Evolutionary conservation across 148 eudicot species (phyloP), one percentile per base, ranked within the genome.

Genomic region (Diospyros kaki): DNA sequence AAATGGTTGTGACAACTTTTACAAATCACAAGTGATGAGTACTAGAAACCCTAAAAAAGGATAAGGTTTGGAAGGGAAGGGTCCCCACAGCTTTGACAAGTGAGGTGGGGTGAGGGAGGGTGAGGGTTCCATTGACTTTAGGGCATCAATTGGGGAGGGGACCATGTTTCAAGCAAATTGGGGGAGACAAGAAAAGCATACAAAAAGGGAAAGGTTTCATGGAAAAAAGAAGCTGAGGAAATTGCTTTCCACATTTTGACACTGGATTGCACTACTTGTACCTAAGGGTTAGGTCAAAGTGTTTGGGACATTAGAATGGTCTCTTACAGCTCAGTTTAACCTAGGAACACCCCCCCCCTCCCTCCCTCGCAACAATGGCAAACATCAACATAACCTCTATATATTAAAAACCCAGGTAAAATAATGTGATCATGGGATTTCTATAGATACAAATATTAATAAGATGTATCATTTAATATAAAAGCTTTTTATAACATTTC

Each of bases 61-160:
- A 64, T 43, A 13, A 42, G 18, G 68, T 64, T 64, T 42, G 28
- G 17, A 15, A 64, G 1, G 12, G 5, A 9, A 1, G 12, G 51
- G 6, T 9, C 56, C 68, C 68, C 68, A 64, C 68, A 43, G 43
- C 68, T 11, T 42, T 41, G 68, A 14, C 68, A 64, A 64, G 17
- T 41, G 42, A 50, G 43, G 68, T 64, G 43, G 68, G 67, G 46
- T 48, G n/a, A n/a, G n/a, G n/a, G n/a, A n/a, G n/a, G 67, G 46
- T 48, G 51, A 7, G 68, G 3, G 50, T 10, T 42, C 68, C 68
- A 50, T 42, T 43, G 68, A 64, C 12, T 64, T 64, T 12, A 6
- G 50, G 68, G 68, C 68, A 64, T 62, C 51, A 64, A 4, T 53
- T 53, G 15, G 43, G n/a, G n/a, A n/a, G n/a, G 15, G 43, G 50